These are phyloP conservation scores for Dryadomyces quercus-mongolicae DNA, from an alignment of 2,329 filamentous ascomycete species.

Conservation along the genomic window DNA sequence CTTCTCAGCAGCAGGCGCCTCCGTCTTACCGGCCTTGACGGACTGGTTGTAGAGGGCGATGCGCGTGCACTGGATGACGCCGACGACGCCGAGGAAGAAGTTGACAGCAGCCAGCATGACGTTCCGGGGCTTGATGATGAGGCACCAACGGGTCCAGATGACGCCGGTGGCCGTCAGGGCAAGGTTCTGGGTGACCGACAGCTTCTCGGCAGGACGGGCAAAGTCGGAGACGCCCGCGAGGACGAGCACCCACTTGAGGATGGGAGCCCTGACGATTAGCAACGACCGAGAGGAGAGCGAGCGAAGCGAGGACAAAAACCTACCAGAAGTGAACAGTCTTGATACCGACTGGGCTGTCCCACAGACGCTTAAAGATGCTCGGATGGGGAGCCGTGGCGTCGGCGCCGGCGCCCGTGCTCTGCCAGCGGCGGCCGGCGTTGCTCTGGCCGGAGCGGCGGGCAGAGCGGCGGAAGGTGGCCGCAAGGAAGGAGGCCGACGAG, in stretches of 20 bases:
- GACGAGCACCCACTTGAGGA: slow-evolving; percentile 96
- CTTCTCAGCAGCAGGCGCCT: slow-evolving; percentile 14
- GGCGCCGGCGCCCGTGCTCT: slow-evolving; percentile 26
- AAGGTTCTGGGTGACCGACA: slow-evolving; percentile 84
- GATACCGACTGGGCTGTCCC: slow-evolving; percentile 68
- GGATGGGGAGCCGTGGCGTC: slow-evolving; percentile 29
- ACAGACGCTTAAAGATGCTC: slow-evolving; percentile 64
- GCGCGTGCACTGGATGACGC: slow-evolving; percentile 67
- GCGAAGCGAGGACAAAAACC: slow-evolving; percentile 15
- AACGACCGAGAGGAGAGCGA: neutral
- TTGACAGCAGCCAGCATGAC: slow-evolving; percentile 91
- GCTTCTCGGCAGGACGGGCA: slow-evolving; percentile 77
- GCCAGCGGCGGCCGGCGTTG: slow-evolving; percentile 47
- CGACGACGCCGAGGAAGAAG: slow-evolving; percentile 91
- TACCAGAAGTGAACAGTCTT: slow-evolving; percentile 99
- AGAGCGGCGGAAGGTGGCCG: slow-evolving; percentile 35
- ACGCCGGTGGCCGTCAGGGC: slow-evolving; percentile 82
- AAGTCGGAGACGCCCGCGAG: slow-evolving; percentile 88
- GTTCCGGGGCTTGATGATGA: slow-evolving; percentile 93
- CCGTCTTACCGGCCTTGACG: slow-evolving; percentile 30
- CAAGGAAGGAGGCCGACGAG: slow-evolving; percentile 23
- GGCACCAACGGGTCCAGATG: slow-evolving; percentile 98
- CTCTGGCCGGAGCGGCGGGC: slow-evolving; percentile 22
- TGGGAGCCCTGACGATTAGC: slow-evolving; percentile 56
- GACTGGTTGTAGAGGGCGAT: slow-evolving; percentile 41